phyloP scores from a whole-genome alignment of 495 filamentous ascomycete species.

The Tuber indicum region DNA sequence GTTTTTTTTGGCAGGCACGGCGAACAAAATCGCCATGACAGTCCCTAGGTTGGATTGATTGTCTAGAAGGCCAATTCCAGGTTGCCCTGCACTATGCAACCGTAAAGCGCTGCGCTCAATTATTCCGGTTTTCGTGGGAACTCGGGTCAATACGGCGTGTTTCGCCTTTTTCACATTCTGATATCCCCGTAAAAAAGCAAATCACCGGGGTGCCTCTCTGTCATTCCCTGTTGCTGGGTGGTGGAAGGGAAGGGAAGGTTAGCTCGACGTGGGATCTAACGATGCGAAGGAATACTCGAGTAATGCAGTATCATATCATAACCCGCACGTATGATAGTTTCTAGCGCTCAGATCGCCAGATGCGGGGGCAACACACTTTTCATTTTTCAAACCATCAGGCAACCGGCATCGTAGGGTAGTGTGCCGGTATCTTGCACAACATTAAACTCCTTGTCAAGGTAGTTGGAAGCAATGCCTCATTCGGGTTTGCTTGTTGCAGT shows the following conservation, averaged over 20 bases:
- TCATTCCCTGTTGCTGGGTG: too few species aligned
- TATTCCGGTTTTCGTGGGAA: neutral
- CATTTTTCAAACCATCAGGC: neutral
- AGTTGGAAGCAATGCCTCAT: neutral
- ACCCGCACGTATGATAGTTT: too few species aligned
- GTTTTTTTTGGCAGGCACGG: too few species aligned
- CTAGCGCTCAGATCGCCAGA: too few species aligned
- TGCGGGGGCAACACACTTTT: neutral
- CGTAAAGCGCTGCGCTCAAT: neutral
- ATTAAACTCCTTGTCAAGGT: neutral
- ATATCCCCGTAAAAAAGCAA: too few species aligned
- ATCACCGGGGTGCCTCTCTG: too few species aligned
- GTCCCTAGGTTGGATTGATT: too few species aligned
- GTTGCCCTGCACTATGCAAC: neutral
- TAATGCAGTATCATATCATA: too few species aligned
- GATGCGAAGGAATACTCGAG: too few species aligned
- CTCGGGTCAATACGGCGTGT: neutral
- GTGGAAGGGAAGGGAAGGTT: neutral
- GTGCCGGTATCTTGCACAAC: neutral
- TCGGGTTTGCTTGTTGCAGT: neutral
- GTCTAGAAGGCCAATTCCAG: neutral
- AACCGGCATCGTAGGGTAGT: neutral
- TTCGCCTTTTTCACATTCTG: too few species aligned
- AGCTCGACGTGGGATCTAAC: neutral
- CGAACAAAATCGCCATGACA: too few species aligned